phyloP scores from a whole-genome alignment of 148 eudicot species.

The Spergularia bocconei region DNA sequence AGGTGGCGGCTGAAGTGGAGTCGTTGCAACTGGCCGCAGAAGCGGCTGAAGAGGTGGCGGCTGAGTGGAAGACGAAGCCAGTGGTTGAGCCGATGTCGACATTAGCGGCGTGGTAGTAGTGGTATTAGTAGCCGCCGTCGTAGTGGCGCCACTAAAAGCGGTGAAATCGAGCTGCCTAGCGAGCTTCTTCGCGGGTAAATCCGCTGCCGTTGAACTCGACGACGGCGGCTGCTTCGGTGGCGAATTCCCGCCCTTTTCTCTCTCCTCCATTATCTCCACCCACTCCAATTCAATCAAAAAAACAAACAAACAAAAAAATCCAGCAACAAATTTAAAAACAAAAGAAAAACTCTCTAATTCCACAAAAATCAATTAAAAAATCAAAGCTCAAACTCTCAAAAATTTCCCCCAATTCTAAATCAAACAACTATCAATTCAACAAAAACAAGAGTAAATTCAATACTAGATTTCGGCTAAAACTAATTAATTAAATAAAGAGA shows the following conservation, averaged over 20 bases:
- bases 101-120: not conserved
- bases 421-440: too few species aligned
- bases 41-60: conserved; percentile 21
- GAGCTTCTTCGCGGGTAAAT: conserved; percentile 57
- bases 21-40: conserved; percentile 22
- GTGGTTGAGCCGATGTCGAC: conserved; percentile 19
- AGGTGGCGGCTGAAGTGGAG: conserved; percentile 20
- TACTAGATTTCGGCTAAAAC: too few species aligned
- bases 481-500: too few species aligned
- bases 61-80: conserved; percentile 15
- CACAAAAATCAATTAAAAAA: not conserved
- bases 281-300: conserved; percentile 6
- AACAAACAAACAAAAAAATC: not conserved
- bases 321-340: not conserved
- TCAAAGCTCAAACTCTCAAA: too few species aligned
- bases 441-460: too few species aligned
- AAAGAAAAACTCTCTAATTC: not conserved
- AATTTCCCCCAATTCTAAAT: too few species aligned
- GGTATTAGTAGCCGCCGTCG: not conserved
- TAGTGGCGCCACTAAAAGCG: not conserved
- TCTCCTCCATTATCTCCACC: conserved; percentile 18
- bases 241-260: conserved; percentile 26
- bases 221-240: conserved; percentile 10
- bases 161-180: conserved; percentile 78
- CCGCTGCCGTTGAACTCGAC: conserved; percentile 18